Evolutionary conservation across 1,284 basidiomycete species (phyloP).

Genomic region (Bondarzewia mesenterica): DNA sequence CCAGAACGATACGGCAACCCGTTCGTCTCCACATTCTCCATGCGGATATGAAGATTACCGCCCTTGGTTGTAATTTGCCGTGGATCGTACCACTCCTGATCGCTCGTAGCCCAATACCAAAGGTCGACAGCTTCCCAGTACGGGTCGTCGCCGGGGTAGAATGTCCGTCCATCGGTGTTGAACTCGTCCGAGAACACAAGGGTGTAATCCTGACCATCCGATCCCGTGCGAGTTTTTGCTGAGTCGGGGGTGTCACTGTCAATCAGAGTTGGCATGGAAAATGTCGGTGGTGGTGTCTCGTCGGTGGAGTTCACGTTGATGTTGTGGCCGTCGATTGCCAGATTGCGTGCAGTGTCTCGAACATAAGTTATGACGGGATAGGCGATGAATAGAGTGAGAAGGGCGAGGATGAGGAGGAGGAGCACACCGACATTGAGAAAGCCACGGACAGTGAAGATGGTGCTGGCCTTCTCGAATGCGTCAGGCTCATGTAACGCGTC

Average conservation of each 20-base stretch:
- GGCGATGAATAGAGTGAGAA: constrained; percentile 62
- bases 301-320: constrained; percentile 36
- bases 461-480: constrained; percentile 23
- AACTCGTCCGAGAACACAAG: constrained; percentile 84
- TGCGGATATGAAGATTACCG: constrained; percentile 67
- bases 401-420: constrained; percentile 28
- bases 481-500: constrained; percentile 47
- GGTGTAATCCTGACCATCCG: constrained; percentile 54
- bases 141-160: constrained; percentile 62
- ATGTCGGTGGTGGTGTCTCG: constrained; percentile 10
- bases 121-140: constrained; percentile 69
- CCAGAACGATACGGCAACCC: constrained; percentile 53
- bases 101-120: constrained; percentile 62
- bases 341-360: constrained; percentile 35
- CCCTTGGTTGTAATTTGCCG: constrained; percentile 64
- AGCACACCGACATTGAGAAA: constrained; percentile 42
- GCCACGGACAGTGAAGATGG: constrained; percentile 31
- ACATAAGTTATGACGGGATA: constrained; percentile 69
- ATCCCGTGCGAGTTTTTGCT: constrained; percentile 53
- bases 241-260: constrained; percentile 58
- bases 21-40: constrained; percentile 56
- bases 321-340: constrained; percentile 48
- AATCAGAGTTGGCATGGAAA: constrained; percentile 54
- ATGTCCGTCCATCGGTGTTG: constrained; percentile 61
- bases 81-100: constrained; percentile 76